Evolutionary conservation across 2,329 filamentous ascomycete genomes (phyloP).

Genomic region (Fusarium sp.): DNA sequence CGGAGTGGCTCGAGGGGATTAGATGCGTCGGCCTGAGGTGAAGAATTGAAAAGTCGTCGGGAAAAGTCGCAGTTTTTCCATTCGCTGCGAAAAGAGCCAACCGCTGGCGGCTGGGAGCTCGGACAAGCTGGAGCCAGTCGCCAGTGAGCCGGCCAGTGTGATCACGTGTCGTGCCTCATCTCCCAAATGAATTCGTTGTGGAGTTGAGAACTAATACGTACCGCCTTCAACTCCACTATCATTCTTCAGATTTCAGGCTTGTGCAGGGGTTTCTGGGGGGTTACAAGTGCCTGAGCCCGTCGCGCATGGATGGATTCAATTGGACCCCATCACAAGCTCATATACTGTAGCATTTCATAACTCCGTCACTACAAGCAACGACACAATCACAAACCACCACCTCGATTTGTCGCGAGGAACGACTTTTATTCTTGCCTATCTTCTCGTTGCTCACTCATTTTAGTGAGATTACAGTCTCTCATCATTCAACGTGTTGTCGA

Average conservation of each 20-base stretch:
- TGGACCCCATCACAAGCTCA: conserved; percentile 33
- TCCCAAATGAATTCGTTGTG: conserved; percentile 6
- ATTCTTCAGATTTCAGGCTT: conserved; percentile 7
- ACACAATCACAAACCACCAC: conserved; percentile 13
- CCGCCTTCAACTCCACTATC: conserved; percentile 5
- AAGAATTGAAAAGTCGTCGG: conserved; percentile 57
- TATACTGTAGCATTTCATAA: conserved; percentile 16
- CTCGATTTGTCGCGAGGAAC: neutral
- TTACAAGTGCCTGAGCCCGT: conserved; percentile 15
- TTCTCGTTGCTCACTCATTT: neutral
- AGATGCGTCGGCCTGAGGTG: conserved; percentile 51
- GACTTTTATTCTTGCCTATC: neutral
- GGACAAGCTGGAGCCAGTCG: conserved; percentile 46
- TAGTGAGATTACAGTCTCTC: neutral
- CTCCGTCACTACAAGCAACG: conserved; percentile 25
- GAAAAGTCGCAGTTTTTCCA: conserved; percentile 62
- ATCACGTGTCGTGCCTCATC: conserved; percentile 41
- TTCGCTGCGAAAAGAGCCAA: conserved; percentile 37
- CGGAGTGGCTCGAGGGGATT: conserved; percentile 54
- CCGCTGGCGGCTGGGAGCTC: conserved; percentile 48
- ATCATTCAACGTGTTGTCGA: neutral
- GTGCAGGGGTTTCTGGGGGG: conserved; percentile 22
- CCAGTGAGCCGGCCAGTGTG: conserved; percentile 38
- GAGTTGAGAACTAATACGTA: conserved; percentile 14
- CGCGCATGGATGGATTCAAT: conserved; percentile 30